Base-by-base conservation (phyloP, 805 yeast species). In the Candida sithepensis region DNA sequence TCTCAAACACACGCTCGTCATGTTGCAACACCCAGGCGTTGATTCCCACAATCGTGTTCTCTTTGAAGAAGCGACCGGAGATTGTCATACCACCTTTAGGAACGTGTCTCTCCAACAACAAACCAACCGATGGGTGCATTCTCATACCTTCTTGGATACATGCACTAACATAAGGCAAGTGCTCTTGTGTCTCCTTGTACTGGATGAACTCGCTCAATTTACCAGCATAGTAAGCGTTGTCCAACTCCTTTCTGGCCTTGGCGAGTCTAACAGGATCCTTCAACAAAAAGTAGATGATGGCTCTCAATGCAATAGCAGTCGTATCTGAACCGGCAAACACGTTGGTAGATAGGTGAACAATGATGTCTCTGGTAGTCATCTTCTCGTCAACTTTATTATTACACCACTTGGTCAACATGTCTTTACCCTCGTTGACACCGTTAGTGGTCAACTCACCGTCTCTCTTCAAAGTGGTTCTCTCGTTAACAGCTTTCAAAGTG, bases 261-360 rank as follows among this genome's bases (percentile, higher is more conserved):
- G 44, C 39, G 47, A 70, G 72, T 18, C 60, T 53, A 10, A 48
- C 51, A 12, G 47, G 43, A 51, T 71, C 62, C 20, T 57, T 51
- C 16, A 74, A 67, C 23, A 72, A 55, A 54, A 73, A 71, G 54
- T 72, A 73, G 19, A 71, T 60, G 50, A 73, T 55, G 52, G 73
- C 72, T 1, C 76, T 65, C 39, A 73, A 56, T 48, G 62, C 69
- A 43, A 67, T 63, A 3, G 74, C 74, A 5, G 70, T 72, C 23
- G 77, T 73, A 51, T 73, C 77, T 47, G 72, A 76, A 4, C 78
- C 78, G 3, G 77, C 78, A 60, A 72, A 72, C n/a, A 73, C 70
- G 53, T 73, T 72, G 6, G 54, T 47, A 16, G 54, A 52, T 24
- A 52, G 33, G 41, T 50, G 56, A 40, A 52, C 54, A 26, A 52